A percentile compares a stretch with the other conserved stretches of the same genome.
phyloP scores from a whole-genome alignment of 2,329 filamentous ascomycete genomes.

The Neofusicoccum ribis region DNA sequence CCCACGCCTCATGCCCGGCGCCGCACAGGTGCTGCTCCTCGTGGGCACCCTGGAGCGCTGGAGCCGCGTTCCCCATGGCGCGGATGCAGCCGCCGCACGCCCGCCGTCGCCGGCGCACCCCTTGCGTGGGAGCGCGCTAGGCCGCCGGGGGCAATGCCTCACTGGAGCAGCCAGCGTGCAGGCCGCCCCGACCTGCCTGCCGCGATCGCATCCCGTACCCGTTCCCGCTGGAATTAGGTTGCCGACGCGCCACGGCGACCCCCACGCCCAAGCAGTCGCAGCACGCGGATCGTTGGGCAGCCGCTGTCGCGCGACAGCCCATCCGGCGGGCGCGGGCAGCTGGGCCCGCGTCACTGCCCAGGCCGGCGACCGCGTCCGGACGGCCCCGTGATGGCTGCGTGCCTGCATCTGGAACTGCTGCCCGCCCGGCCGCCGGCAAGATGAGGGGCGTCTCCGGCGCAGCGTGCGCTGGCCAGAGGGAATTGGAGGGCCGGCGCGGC shows the following conservation, averaged over 20 bases:
- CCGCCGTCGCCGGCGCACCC: background rate
- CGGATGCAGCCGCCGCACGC: conserved; percentile 3
- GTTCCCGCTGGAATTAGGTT: conserved; percentile 17
- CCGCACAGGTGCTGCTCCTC: background rate
- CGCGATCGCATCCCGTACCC: conserved; percentile 3
- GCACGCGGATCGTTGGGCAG: conserved; percentile 9
- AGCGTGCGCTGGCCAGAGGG: conserved; percentile 7
- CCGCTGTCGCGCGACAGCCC: background rate
- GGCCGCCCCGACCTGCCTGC: conserved; percentile 9
- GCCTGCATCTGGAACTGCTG: conserved; percentile 10
- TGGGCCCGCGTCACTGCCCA: background rate
- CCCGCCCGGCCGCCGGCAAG: background rate
- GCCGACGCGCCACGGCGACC: conserved; percentile 10
- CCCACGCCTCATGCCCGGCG: background rate
- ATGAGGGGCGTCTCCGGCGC: conserved; percentile 5
- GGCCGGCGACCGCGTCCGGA: background rate
- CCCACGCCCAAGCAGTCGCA: conserved; percentile 7
- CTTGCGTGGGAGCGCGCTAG: background rate
- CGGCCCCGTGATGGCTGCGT: background rate
- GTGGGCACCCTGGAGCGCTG: background rate
- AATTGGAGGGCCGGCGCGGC: background rate
- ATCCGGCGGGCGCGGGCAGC: background rate
- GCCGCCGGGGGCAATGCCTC: background rate
- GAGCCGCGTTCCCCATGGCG: background rate
- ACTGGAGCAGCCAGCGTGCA: background rate